Percentiles rank a stretch among this genome's conserved stretches.
Conservation (phyloP, 2,329 filamentous ascomycete genomes). For the Aspergillus sojae region DNA sequence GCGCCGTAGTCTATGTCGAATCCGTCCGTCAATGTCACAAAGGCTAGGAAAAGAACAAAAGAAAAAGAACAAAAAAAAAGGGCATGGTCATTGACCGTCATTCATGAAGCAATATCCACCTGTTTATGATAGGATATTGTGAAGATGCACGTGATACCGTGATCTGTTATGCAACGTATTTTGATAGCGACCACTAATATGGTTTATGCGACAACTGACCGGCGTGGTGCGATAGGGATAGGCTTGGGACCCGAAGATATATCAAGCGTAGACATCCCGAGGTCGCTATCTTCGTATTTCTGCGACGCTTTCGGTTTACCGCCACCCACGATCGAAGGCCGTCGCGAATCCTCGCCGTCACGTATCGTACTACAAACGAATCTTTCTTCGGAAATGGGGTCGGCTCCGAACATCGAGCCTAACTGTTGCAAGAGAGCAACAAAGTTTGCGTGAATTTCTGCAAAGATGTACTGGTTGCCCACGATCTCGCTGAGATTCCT, state of each 20-base stretch:
- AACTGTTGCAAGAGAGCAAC: conserved; percentile 52
- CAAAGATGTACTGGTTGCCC: conserved; percentile 61
- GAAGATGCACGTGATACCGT: not conserved
- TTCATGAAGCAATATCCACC: not conserved
- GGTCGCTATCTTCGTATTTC: conserved; percentile 32
- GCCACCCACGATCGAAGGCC: conserved; percentile 25
- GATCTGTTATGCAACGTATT: not conserved
- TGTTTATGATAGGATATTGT: not conserved
- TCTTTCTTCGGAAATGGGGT: conserved; percentile 45
- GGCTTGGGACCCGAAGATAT: conserved; percentile 40
- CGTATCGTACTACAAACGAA: conserved; percentile 44
- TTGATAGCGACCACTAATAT: not conserved
- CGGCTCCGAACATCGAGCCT: conserved; percentile 49
- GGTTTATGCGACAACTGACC: conserved; percentile 39
- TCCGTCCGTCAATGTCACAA: conserved; percentile 12
- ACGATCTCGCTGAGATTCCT: conserved; percentile 62
- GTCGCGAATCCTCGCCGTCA: conserved; percentile 33
- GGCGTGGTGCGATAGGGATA: conserved; percentile 41
- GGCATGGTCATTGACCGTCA: conserved; percentile 4
- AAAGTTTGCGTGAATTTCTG: conserved; percentile 59
- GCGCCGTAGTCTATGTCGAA: conserved; percentile 28
- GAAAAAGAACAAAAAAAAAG: not conserved
- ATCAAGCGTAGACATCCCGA: conserved; percentile 37
- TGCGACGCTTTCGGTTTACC: conserved; percentile 19
- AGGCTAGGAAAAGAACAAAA: conserved; percentile 6